Evolutionary conservation across 192 early-diverging fungal species (phyloP).

Genomic region (Endogone sp.): DNA sequence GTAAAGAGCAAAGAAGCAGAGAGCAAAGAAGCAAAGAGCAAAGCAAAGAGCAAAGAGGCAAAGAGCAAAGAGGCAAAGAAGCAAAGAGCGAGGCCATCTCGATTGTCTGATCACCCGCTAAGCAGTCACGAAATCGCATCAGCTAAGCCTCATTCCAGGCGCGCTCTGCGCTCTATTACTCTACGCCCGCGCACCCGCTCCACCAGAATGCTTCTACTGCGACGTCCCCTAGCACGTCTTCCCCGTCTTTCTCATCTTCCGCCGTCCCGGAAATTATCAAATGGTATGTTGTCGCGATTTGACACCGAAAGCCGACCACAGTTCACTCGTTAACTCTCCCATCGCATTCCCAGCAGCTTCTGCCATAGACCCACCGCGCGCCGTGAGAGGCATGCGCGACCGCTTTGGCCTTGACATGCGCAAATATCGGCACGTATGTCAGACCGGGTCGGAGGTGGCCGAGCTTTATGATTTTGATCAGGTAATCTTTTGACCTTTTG

Average conservation of each 20-base stretch:
- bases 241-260: too few species aligned
- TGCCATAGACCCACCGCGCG: slow-evolving; percentile 16
- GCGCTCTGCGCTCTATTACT: too few species aligned
- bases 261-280: too few species aligned
- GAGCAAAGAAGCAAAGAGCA: not conserved
- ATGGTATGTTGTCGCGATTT: too few species aligned
- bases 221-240: too few species aligned
- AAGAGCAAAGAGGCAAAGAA: not conserved
- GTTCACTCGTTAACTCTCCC: too few species aligned
- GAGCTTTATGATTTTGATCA: slow-evolving; percentile 51
- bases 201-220: too few species aligned
- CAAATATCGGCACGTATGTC: slow-evolving; percentile 41
- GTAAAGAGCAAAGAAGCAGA: not conserved
- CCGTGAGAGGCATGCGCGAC: slow-evolving; percentile 63
- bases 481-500: slow-evolving; percentile 5
- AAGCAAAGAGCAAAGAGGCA: not conserved
- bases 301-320: too few species aligned
- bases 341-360: not conserved
- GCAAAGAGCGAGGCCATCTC: not conserved
- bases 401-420: slow-evolving; percentile 41
- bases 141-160: too few species aligned
- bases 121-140: too few species aligned
- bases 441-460: slow-evolving; percentile 31
- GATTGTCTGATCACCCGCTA: too few species aligned
- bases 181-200: too few species aligned